Evolutionary conservation across 2,329 filamentous ascomycete species (phyloP).

Genomic region (Geoglossum cookeanum): DNA sequence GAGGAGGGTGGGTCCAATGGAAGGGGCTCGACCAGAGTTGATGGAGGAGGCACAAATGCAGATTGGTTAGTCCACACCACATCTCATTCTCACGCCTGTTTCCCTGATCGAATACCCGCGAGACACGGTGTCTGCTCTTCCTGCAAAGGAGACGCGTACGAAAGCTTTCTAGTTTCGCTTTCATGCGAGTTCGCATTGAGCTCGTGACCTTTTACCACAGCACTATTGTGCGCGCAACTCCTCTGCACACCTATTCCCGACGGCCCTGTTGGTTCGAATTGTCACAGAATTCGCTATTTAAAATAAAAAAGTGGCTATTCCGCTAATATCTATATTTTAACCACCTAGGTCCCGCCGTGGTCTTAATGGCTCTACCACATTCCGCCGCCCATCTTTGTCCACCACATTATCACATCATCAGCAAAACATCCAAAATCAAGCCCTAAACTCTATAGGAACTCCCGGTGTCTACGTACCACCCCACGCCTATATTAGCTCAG

Average conservation of each 20-base stretch:
- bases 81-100: not conserved
- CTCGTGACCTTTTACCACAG: not conserved
- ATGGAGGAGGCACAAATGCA: constrained; percentile 36
- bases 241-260: not conserved
- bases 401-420: constrained; percentile 27
- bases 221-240: not conserved
- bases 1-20: constrained; percentile 34
- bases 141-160: not conserved
- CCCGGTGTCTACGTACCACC: constrained; percentile 36
- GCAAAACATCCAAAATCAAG: constrained; percentile 14
- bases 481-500: constrained; percentile 28
- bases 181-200: not conserved
- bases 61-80: constrained; percentile 44
- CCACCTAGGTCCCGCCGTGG: constrained; percentile 35
- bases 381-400: constrained; percentile 42
- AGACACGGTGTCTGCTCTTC: not conserved
- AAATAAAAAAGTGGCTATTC: too few species aligned
- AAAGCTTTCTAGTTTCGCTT: not conserved
- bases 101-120: not conserved
- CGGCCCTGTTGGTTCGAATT: not conserved
- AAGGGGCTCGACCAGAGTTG: constrained; percentile 25
- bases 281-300: not conserved
- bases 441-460: constrained; percentile 9
- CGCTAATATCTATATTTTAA: not conserved
- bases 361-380: constrained; percentile 47